Conservation (phyloP, 306 rosid genomes). For the Dryas octopetala region DNA sequence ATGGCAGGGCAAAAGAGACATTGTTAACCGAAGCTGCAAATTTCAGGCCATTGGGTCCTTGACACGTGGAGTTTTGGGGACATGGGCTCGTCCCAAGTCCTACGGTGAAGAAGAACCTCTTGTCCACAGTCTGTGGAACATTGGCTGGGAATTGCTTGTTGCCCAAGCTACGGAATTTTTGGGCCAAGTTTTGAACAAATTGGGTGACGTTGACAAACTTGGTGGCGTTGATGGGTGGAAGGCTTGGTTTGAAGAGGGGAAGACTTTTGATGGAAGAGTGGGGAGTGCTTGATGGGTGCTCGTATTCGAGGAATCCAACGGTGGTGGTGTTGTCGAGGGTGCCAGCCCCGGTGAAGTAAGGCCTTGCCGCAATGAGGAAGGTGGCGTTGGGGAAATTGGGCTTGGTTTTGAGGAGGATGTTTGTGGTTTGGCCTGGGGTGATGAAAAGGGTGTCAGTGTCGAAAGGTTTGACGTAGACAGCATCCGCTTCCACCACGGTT, state of each 20-base stretch:
- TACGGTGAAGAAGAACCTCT: constrained; percentile 55
- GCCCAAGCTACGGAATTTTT: constrained; percentile 51
- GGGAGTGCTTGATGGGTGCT: constrained; percentile 21
- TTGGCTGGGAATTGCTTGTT: constrained; percentile 54
- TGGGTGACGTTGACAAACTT: constrained; percentile 59
- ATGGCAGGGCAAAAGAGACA: constrained; percentile 67
- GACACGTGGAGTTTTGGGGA: constrained; percentile 69
- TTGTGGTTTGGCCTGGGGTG: constrained; percentile 77
- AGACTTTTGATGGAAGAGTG: constrained; percentile 15
- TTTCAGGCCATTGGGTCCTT: constrained; percentile 75
- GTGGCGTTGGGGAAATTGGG: constrained; percentile 56
- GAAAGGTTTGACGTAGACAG: constrained; percentile 69
- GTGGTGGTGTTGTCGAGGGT: constrained; percentile 72
- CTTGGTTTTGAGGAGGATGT: constrained; percentile 59
- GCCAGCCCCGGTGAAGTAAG: constrained; percentile 63
- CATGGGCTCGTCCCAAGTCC: constrained; percentile 81
- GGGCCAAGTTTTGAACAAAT: constrained; percentile 50
- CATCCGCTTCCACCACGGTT: constrained; percentile 74
- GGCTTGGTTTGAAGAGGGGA: constrained; percentile 46
- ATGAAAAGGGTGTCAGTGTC: constrained; percentile 45
- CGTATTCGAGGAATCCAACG: constrained; percentile 60
- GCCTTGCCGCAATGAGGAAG: constrained; percentile 58
- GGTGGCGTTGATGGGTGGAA: constrained; percentile 72
- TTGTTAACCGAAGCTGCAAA: constrained; percentile 71
- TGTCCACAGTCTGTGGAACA: constrained; percentile 61